Conservation (phyloP, 208 protist species). For the Trypanosomatidae sp. region DNA sequence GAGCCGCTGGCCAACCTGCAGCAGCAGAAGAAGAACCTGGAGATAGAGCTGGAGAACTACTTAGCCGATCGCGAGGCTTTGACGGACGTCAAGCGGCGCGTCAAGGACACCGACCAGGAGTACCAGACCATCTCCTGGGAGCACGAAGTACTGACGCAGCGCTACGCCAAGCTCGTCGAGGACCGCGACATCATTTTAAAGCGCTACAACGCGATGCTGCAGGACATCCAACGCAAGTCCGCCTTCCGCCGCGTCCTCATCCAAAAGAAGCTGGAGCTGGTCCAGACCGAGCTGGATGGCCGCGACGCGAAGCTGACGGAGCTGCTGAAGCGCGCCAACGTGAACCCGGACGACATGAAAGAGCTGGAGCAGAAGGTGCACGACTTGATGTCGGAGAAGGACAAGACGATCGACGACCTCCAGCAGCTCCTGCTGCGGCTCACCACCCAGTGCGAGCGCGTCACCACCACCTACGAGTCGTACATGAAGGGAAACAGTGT, state of each 20-base stretch:
- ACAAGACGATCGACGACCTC: conserved; percentile 95
- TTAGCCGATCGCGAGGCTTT: conserved; percentile 88
- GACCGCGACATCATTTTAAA: conserved; percentile 96
- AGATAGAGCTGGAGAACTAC: conserved; percentile 92
- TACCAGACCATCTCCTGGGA: conserved; percentile 93
- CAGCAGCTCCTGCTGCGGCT: conserved; percentile 81
- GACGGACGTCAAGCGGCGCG: conserved; percentile 65
- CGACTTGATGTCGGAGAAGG: conserved; percentile 96
- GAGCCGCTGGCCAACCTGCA: conserved; percentile 94
- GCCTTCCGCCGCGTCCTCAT: conserved; percentile 95
- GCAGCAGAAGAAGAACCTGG: conserved; percentile 90
- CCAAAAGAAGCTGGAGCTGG: conserved; percentile 94
- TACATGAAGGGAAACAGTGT: conserved; percentile 87
- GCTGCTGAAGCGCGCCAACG: conserved; percentile 93
- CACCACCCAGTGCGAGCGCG: conserved; percentile 63
- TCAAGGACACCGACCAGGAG: conserved; percentile 86
- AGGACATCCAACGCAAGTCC: conserved; percentile 96
- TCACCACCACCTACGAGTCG: conserved; percentile 74
- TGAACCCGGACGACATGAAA: conserved; percentile 92
- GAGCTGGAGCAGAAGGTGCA: conserved; percentile 94
- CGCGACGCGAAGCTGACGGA: conserved; percentile 93
- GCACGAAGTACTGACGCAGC: conserved; percentile 94
- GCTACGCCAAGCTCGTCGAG: conserved; percentile 90
- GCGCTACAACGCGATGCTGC: conserved; percentile 94
- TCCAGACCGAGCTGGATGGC: conserved; percentile 92